Evolutionary conservation across 1,284 basidiomycete genomes (phyloP), one percentile per base, ranked within the genome.

Genomic region (Heterobasidion annosum): DNA sequence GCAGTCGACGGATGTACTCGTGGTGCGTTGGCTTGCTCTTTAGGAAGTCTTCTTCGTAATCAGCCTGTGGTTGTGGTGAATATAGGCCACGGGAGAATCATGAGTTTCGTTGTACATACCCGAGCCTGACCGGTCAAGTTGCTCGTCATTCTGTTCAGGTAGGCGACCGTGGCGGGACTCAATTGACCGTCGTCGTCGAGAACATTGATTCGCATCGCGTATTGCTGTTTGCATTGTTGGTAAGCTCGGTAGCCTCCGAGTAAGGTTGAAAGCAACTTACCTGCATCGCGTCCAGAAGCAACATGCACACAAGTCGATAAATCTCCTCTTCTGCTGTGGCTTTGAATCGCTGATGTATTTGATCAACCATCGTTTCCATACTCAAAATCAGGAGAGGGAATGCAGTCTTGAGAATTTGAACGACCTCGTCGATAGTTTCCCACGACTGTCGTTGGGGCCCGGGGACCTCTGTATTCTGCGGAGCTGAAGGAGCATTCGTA

Each of bases 291-390:
- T 90, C 87, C 57, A 78, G 88, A 65, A 82, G 82, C 42, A 98
- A 72, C 66, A 95, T 88, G 59, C 86, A 90, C 46, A 95, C 85
- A 61, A 95, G 83, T 15, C 97, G 85, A 72, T 98, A 98, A 16
- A 94, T 88, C 63, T 99, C 96, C 69, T 99, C 97, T 61, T 99
- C 97, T 1, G 85, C 81, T 7, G 83, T 80, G 1, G 91, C 83
- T 70, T 98, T 98, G 76, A 98, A 98, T 48, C 95, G 84, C 59
- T 87, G 82, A 45, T 85, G 80, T 61, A 99, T 90, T 70, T 99
- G 96, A 64, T 99, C 97, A 18, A 97, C 91, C 78, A 99, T 91
- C 49, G 94, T 97, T 72, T 99, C 97, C 78, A 99, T 82, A 54
- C 93, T 97, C 34, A 98, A 76, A 32, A 96, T 92, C 19, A 99